Base-by-base conservation (phyloP, 164 flowering plant genomes). In the Aristolochia contorta region DNA sequence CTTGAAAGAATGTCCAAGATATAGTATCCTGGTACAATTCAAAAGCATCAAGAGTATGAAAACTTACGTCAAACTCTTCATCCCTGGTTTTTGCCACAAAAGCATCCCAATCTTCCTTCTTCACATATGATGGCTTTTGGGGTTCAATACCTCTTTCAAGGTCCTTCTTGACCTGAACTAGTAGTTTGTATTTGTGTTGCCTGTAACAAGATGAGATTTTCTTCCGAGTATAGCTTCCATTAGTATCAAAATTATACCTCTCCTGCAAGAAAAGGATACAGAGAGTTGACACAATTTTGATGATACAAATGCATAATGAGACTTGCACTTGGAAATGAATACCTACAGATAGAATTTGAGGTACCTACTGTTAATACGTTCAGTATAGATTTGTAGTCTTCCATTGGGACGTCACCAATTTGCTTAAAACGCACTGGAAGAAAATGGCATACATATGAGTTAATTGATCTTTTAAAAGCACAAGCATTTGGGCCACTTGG, bases 31-130 rank as follows among this genome's bases (percentile, higher is more conserved):
- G 30, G 15, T 54, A 16, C 30, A 54, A 24, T 54, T 23, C 4
- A 16, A 21, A 22, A 23, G 16, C n/a, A 24, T 54, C 43, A 8
- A 47, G 43, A 6, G 0, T 21, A 14, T 10, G 22, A 10, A 49
- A 54, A 54, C 74, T 66, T 37, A 66, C 74, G 55, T 66, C 74
- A 67, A 71, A 71, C 53, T 71, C 74, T 54, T 71, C 74, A 24
- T 71, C 74, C 59, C 59, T 66, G 24, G 70, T 71, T 60, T 67
- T 71, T 24, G 67, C 74, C 41, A 71, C 70, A 66, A 71, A 71
- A 33, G 67, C 74, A 63, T 71, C 63, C 74, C 74, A 71, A 16
- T 71, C 74, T 49, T 71, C 74, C 67, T 71, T 55, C 23, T 71
- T 66, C 33, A 71, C 70, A 67, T 71, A 66, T 10, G 70, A 63